Percentiles rank a stretch among this genome's conserved stretches.
Conservation (phyloP, 345 rosid species). For the Sisymbrium irio region DNA sequence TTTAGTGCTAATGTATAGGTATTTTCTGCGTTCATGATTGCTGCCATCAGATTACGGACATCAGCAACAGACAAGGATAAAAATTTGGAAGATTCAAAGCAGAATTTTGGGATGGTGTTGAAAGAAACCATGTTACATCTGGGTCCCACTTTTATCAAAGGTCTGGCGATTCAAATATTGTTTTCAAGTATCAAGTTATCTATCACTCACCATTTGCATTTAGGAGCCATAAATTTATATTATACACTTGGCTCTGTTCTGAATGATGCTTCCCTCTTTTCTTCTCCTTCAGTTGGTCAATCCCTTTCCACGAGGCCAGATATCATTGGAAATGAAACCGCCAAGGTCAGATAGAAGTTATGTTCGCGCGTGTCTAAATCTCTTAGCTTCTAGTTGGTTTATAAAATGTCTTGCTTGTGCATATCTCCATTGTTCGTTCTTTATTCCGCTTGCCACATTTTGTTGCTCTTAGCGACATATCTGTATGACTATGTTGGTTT, state of each 20-base stretch:
- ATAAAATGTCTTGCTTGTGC: not conserved
- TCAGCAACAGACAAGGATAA: slow-evolving; percentile 38
- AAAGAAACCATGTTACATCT: slow-evolving; percentile 82
- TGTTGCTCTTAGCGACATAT: not conserved
- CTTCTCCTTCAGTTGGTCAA: slow-evolving; percentile 87
- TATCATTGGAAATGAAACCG: slow-evolving; percentile 78
- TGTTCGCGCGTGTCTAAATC: not conserved
- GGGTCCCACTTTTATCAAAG: slow-evolving; percentile 98
- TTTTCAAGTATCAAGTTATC: slow-evolving; percentile 23
- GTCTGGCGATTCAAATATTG: slow-evolving; percentile 36
- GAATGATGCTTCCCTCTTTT: slow-evolving; percentile 36
- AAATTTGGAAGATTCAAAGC: slow-evolving; percentile 47
- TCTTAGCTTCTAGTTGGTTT: not conserved
- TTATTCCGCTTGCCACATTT: slow-evolving; percentile 3
- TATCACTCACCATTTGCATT: slow-evolving; percentile 23
- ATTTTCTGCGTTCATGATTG: slow-evolving; percentile 59
- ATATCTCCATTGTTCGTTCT: not conserved
- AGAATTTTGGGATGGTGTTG: slow-evolving; percentile 68
- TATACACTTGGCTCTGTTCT: slow-evolving; percentile 37
- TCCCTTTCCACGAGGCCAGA: slow-evolving; percentile 98
- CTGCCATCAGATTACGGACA: slow-evolving; percentile 65
- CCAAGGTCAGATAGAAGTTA: slow-evolving; percentile 61
- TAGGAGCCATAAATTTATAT: slow-evolving; percentile 33
- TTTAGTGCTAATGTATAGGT: slow-evolving; percentile 46
- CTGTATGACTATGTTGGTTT: slow-evolving; percentile 4